Conservation (phyloP, 2,329 filamentous ascomycete genomes). For the Hypoxylon sp. region DNA sequence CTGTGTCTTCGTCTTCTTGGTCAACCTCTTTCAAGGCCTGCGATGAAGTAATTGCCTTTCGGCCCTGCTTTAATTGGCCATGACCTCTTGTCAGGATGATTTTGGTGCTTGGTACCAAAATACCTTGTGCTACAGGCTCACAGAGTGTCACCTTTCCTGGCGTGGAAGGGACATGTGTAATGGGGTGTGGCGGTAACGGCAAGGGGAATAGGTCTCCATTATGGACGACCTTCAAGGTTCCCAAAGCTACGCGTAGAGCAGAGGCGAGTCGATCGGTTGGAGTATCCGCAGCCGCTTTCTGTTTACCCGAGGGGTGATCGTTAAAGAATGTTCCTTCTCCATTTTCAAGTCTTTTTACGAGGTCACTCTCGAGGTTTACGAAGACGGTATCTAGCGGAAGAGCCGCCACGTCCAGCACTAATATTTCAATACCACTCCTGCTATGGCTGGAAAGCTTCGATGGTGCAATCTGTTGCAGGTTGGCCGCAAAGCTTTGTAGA, state of each 20-base stretch:
- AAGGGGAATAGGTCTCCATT: conserved; percentile 84
- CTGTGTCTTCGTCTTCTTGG: conserved; percentile 83
- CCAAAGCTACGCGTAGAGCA: conserved; percentile 81
- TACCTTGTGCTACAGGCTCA: conserved; percentile 92
- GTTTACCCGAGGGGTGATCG: conserved; percentile 63
- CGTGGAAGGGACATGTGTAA: conserved; percentile 86
- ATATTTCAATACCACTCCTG: conserved; percentile 85
- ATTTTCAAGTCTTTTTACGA: conserved; percentile 84
- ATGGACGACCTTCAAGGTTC: conserved; percentile 82
- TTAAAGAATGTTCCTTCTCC: conserved; percentile 87
- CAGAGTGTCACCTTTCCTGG: conserved; percentile 93
- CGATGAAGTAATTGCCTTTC: conserved; percentile 63
- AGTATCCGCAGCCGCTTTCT: conserved; percentile 55
- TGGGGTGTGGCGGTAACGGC: conserved; percentile 84
- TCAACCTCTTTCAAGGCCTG: conserved; percentile 71
- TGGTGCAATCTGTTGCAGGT: conserved; percentile 79
- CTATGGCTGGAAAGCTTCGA: conserved; percentile 81
- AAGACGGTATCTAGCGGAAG: conserved; percentile 87
- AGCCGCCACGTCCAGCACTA: conserved; percentile 84
- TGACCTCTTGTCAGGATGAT: conserved; percentile 82
- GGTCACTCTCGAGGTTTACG: conserved; percentile 85
- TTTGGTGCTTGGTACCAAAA: conserved; percentile 82
- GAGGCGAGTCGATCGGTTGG: conserved; percentile 72
- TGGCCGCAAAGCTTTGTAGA: conserved; percentile 84
- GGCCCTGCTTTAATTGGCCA: conserved; percentile 68